These are phyloP conservation scores for Musa itinerans DNA, from an alignment of 176 grass and related monocot species.

Conservation along the genomic window DNA sequence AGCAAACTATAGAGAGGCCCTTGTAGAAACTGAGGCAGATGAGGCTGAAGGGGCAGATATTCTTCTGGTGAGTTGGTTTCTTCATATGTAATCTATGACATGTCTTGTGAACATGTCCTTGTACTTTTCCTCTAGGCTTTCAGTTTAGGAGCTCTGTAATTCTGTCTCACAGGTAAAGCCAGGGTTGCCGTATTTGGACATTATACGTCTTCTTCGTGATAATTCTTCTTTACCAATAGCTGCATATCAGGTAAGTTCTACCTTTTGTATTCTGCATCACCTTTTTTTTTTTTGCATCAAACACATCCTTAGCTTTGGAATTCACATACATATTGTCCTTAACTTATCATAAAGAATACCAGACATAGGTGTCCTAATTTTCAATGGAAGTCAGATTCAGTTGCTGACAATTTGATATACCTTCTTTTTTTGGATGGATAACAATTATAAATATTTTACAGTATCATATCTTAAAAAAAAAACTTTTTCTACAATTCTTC, in stretches of 20 bases:
- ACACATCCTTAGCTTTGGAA: not conserved
- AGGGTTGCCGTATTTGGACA: conserved; percentile 79
- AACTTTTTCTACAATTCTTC: too few species aligned
- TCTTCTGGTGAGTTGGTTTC: conserved; percentile 51
- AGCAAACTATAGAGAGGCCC: conserved; percentile 94
- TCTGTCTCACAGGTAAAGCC: conserved; percentile 74
- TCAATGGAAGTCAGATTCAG: not conserved
- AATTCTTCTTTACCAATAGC: conserved; percentile 93
- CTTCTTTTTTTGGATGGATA: too few species aligned
- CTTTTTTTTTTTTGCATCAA: not conserved
- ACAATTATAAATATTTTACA: not conserved
- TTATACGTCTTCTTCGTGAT: conserved; percentile 85
- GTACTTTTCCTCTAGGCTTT: not conserved
- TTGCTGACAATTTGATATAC: not conserved
- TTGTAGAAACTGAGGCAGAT: conserved; percentile 78
- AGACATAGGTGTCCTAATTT: not conserved
- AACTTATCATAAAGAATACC: not conserved
- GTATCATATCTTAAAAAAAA: too few species aligned
- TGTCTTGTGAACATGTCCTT: not conserved
- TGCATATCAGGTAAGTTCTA: conserved; percentile 63
- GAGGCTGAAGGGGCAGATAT: conserved; percentile 90
- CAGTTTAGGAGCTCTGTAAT: not conserved
- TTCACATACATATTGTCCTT: not conserved
- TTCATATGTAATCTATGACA: not conserved
- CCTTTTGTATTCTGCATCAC: not conserved